Conservation (phyloP, 2,329 filamentous ascomycete genomes). For the Fusarium nygamai region DNA sequence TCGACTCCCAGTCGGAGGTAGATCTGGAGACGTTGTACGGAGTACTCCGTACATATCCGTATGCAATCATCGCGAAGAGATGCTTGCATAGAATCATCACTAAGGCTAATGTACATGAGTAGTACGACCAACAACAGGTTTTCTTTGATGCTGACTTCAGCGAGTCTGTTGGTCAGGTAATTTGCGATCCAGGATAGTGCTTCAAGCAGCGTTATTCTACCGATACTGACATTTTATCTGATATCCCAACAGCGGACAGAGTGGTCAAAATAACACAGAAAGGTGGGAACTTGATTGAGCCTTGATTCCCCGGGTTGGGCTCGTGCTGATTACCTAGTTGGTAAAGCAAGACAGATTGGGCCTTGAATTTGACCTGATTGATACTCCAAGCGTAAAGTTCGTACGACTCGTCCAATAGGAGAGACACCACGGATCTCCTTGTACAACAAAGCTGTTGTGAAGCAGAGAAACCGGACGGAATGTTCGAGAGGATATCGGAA, state of each 20-base stretch:
- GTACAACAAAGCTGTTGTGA: conserved; percentile 9
- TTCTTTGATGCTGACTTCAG: background rate
- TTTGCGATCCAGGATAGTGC: background rate
- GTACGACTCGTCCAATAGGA: background rate
- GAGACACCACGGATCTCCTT: background rate
- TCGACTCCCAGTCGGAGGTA: background rate
- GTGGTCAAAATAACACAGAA: background rate
- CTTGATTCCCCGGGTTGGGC: background rate
- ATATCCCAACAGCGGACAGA: background rate
- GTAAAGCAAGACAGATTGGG: conserved; percentile 26
- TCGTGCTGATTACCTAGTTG: conserved; percentile 22
- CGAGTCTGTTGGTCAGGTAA: background rate
- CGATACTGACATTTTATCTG: background rate
- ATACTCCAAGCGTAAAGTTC: background rate
- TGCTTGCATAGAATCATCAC: background rate
- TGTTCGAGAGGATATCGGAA: background rate
- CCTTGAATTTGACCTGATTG: background rate
- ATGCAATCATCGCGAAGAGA: background rate
- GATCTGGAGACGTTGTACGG: background rate
- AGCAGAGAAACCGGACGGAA: background rate
- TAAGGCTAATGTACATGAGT: background rate
- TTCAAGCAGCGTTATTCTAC: background rate
- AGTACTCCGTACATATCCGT: background rate
- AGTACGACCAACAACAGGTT: background rate
- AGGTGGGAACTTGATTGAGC: background rate